phyloP scores from a whole-genome alignment of 345 rosid genomes.

The Gossypium mustelinum region DNA sequence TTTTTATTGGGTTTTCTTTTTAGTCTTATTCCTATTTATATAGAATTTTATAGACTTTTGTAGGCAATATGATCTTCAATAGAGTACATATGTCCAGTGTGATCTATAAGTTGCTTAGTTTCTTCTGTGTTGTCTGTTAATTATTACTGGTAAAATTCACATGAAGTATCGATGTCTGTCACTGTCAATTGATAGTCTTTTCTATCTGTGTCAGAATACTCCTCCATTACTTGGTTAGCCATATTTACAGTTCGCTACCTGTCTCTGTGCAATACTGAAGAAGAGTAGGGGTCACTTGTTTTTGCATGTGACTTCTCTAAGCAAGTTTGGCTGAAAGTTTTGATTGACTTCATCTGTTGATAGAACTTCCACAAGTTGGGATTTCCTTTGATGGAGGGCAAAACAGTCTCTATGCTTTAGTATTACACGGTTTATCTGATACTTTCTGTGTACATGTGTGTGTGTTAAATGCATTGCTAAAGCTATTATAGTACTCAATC shows the following conservation, averaged over 20 bases:
- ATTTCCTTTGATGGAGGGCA: not conserved
- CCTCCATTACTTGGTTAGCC: too few relatives aligned
- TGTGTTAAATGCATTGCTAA: not conserved
- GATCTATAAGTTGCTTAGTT: not conserved
- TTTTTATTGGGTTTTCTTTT: not conserved
- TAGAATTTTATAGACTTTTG: not conserved
- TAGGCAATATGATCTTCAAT: not conserved
- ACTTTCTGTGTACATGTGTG: slow-evolving; percentile 1
- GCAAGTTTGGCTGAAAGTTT: not conserved
- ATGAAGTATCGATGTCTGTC: not conserved
- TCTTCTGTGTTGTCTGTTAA: not conserved
- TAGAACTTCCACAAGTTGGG: not conserved
- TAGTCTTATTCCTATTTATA: not conserved
- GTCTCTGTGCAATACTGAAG: too few relatives aligned
- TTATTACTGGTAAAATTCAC: not conserved
- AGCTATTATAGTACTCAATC: not conserved
- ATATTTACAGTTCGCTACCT: too few relatives aligned
- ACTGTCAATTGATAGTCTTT: not conserved
- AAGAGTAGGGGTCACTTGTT: not conserved
- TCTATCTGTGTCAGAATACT: too few relatives aligned
- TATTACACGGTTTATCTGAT: not conserved
- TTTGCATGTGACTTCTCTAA: not conserved
- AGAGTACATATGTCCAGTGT: not conserved
- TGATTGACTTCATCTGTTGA: slow-evolving; percentile 15
- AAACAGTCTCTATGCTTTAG: not conserved